Evolutionary conservation across 1,139 yeast species (phyloP), one percentile per base, ranked within the genome.

Genomic region (Yamadazyma diddensiae): DNA sequence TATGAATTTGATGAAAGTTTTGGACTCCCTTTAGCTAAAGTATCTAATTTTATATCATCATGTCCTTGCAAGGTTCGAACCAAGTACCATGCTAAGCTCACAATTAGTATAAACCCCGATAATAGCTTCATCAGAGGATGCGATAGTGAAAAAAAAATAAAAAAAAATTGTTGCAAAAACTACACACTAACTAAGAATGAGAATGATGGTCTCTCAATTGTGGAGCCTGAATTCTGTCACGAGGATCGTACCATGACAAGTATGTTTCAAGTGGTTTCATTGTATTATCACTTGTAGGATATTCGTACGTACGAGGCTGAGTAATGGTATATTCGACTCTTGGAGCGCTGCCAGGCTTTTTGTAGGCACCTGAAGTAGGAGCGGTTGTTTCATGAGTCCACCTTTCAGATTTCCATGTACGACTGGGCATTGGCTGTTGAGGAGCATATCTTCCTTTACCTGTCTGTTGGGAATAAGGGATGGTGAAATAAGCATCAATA

Each of bases 1-100:
- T 73, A 73, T 10, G 76, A 64, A 41, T 70, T 72, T 11, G 70
- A 46, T 2, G 77, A 53, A 12, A 68, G 54, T 38, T 72, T 73
- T 26, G 60, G 64, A 9, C 28, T 19, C 16, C 20, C 20, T n/a
- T n/a, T n/a, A n/a, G n/a, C n/a, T n/a, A n/a, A n/a, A n/a, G n/a
- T n/a, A n/a, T n/a, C n/a, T n/a, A n/a, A n/a, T n/a, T n/a, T n/a
- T n/a, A n/a, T n/a, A n/a, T n/a, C n/a, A n/a, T n/a, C n/a, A n/a
- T n/a, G n/a, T n/a, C n/a, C n/a, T n/a, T n/a, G n/a, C n/a, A n/a
- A n/a, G n/a, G n/a, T n/a, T n/a, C n/a, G n/a, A n/a, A n/a, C n/a
- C n/a, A n/a, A n/a, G n/a, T n/a, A n/a, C n/a, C n/a, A n/a, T n/a
- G n/a, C n/a, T n/a, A n/a, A n/a, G n/a, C n/a, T n/a, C n/a, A n/a